Base-by-base conservation (phyloP, 2,329 filamentous ascomycete genomes). In the Xylaria sp. region DNA sequence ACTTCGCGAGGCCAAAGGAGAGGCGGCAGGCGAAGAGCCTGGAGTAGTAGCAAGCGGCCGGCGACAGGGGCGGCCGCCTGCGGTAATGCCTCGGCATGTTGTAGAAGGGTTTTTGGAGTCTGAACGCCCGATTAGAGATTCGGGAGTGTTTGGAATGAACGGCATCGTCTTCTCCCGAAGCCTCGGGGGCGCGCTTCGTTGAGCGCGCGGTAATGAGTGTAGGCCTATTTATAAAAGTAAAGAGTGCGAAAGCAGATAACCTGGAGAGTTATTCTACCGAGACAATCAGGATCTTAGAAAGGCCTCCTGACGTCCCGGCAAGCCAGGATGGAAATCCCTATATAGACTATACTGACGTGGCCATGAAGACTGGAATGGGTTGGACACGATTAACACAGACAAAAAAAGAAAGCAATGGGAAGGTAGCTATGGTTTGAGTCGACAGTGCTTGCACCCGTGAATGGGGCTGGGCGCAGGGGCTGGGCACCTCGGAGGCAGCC, bases 81-180 rank as follows among this genome's bases (percentile, higher is more conserved):
- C 86, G 3, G 94, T 98, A 71, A 98, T 89, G 67, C 96, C 96
- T 82, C 91, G 90, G 82, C 96, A 99, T 79, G 94, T 98, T 13
- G 90, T 91, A 1, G 88, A 86, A 1, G 94, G 91, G 73, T 97
- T 91, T 79, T 92, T 93, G 61, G 94, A 97, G 84, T 98, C 94
- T 76, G 90, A 90, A 67, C 94, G 91, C 66, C 86, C 87, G 67
- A 98, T 84, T 33, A 91, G 83, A 23, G 92, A 91, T 83, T 98
- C 94, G 72, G 95, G 94, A 0, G 94, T 97, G 78, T 90, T 87
- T 64, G 86, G 82, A 71, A 90, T 86, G 80, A 90, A 89, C 68
- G 90, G 87, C 90, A 92, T 92, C 72, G 72, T 76, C 23, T 67
- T 36, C 46, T 75, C 23, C 67, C 46, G 1, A 36, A 4, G 25